A percentile compares a stretch with the other conserved stretches of the same genome.
phyloP scores from a whole-genome alignment of 768 basidiomycete genomes.

The Leucogyrophana mollusca region DNA sequence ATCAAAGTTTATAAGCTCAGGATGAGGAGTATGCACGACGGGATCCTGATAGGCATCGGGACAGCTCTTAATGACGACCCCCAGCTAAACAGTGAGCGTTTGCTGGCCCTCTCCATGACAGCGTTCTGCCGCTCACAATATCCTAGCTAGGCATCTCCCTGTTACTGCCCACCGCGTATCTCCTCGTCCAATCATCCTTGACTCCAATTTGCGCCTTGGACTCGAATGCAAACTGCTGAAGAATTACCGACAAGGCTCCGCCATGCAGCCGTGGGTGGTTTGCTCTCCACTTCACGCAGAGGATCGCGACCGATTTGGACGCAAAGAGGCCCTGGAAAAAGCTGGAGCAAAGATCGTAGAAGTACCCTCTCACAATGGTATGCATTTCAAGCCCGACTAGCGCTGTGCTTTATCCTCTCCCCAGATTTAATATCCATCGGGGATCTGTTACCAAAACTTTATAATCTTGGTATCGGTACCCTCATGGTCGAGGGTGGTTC shows the following conservation, averaged over 20 bases:
- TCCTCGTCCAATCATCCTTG: conserved; percentile 86
- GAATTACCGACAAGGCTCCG: conserved; percentile 58
- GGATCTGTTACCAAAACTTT: conserved; percentile 50
- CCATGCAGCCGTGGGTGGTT: conserved; percentile 75
- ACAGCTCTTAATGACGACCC: conserved; percentile 92
- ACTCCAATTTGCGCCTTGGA: conserved; percentile 67
- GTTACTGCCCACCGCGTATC: conserved; percentile 32
- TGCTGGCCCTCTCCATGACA: too few species aligned
- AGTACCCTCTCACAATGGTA: conserved; percentile 42
- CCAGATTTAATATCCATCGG: conserved; percentile 44
- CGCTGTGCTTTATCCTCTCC: conserved; percentile 7
- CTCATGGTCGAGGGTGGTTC: conserved; percentile 98
- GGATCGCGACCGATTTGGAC: conserved; percentile 24
- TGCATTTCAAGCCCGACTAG: conserved; percentile 5
- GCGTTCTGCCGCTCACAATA: conserved; percentile 5
- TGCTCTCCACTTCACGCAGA: conserved; percentile 32
- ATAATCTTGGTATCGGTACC: conserved; percentile 56
- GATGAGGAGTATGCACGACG: conserved; percentile 92
- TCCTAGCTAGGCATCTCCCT: conserved; percentile 57
- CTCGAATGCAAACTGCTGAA: conserved; percentile 65
- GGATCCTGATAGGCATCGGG: conserved; percentile 86
- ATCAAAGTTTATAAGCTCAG: conserved; percentile 36
- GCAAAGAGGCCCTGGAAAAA: conserved; percentile 45
- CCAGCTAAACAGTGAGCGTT: conserved; percentile 78
- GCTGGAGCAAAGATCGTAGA: conserved; percentile 70